These are phyloP conservation scores for Ophiostoma sp. DNA, from an alignment of 2,329 filamentous ascomycete species.

Conservation along the genomic window DNA sequence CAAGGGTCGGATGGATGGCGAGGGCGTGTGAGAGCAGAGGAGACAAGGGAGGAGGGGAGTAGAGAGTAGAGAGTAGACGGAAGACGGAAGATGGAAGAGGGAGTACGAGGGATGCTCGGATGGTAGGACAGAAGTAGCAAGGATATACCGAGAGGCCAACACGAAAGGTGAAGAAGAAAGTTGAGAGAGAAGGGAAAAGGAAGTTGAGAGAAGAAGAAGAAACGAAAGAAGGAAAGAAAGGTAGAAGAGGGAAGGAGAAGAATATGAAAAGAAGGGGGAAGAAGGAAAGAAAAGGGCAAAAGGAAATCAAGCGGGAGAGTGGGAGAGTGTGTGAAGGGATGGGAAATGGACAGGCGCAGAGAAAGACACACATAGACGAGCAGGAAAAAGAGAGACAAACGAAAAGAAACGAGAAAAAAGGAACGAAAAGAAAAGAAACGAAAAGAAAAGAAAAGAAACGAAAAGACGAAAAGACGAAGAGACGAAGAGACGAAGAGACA, in stretches of 20 bases:
- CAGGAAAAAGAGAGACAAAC: background rate
- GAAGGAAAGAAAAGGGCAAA: background rate
- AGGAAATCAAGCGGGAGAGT: background rate
- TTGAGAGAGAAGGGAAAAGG: background rate
- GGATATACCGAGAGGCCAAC: too few relatives aligned
- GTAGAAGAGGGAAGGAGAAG: background rate
- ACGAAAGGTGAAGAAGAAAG: too few relatives aligned
- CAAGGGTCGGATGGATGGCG: too few relatives aligned
- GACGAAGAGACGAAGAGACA: background rate
- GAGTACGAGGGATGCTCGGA: too few relatives aligned
- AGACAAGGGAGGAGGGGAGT: too few relatives aligned
- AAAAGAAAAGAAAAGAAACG: background rate
- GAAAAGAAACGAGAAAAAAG: background rate
- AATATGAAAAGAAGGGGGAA: background rate
- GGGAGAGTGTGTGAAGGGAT: too few relatives aligned
- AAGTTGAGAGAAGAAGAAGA: background rate
- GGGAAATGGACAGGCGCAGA: too few relatives aligned
- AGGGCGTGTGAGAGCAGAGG: too few relatives aligned
- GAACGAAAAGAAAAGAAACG: background rate
- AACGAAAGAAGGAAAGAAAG: background rate
- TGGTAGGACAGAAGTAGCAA: too few relatives aligned
- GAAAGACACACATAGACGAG: too few relatives aligned
- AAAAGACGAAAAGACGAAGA: background rate
- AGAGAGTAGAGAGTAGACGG: background rate
- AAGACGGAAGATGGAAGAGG: too few relatives aligned